Evolutionary conservation across 768 basidiomycete species (phyloP).

Genomic region (Mycena vulgaris): DNA sequence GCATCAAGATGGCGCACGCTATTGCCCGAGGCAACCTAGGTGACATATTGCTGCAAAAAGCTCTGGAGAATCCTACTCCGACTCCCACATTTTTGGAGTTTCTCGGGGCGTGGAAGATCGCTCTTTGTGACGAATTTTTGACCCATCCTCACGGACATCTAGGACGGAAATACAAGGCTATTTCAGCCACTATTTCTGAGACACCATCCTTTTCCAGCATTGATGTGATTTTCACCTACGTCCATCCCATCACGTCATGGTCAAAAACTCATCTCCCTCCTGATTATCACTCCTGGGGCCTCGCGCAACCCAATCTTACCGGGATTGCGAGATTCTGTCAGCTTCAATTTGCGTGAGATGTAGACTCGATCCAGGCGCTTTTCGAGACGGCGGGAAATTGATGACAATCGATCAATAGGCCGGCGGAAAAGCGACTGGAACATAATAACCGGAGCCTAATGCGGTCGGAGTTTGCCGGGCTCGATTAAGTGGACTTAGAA

Average conservation of each 20-base stretch:
- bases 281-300: neutral
- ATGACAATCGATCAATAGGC: too few species aligned
- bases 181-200: neutral
- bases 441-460: too few species aligned
- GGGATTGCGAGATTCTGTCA: neutral
- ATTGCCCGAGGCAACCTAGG: neutral
- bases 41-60: neutral
- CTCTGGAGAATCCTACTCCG: neutral
- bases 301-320: neutral
- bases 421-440: too few species aligned
- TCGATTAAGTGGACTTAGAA: too few species aligned
- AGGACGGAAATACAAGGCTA: neutral
- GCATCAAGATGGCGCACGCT: neutral
- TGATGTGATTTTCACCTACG: neutral
- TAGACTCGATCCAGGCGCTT: neutral
- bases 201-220: neutral
- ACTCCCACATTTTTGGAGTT: neutral
- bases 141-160: neutral
- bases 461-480: too few species aligned
- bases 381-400: too few species aligned
- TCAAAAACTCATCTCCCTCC: neutral
- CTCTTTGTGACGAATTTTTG: neutral
- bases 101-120: neutral
- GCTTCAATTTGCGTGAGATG: constrained; percentile 5
- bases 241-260: constrained; percentile 10